Percentiles rank a stretch among this genome's conserved stretches.
Conservation (phyloP, 2,329 filamentous ascomycete species). For the Trichoderma polysporum region DNA sequence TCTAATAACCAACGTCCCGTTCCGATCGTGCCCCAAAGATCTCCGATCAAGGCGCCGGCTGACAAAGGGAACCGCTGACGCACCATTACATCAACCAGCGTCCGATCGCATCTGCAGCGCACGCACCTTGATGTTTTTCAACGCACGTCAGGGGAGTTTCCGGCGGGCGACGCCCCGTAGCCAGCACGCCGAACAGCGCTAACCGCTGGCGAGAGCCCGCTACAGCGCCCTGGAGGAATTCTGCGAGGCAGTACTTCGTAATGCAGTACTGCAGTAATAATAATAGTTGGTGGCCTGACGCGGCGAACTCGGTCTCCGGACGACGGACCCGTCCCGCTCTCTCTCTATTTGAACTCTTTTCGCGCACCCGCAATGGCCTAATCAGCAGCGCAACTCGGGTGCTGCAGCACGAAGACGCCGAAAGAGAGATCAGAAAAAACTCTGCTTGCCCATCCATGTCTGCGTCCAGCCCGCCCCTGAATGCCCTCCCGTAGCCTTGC, state of each 20-base stretch:
- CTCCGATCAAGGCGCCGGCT: constrained; percentile 1
- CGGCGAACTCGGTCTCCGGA: constrained; percentile 20
- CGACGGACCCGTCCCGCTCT: constrained; percentile 10
- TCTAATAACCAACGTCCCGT: not conserved
- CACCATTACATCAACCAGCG: constrained; percentile 10
- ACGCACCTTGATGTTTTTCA: not conserved
- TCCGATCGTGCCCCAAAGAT: not conserved
- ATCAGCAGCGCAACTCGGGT: not conserved
- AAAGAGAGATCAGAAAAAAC: not conserved
- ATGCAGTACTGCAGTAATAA: too few species aligned
- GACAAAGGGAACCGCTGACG: constrained; percentile 12
- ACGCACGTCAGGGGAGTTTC: not conserved
- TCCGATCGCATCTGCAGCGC: too few species aligned
- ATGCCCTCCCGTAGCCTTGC: not conserved
- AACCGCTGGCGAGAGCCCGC: not conserved
- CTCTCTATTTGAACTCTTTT: constrained; percentile 1
- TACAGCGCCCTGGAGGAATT: not conserved
- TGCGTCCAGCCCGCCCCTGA: not conserved
- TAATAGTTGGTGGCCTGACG: constrained; percentile 1
- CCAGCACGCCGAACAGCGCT: not conserved
- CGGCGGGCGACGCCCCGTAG: not conserved
- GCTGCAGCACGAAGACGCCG: not conserved
- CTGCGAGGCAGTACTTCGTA: not conserved
- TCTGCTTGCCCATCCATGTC: not conserved
- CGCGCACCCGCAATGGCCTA: constrained; percentile 3